These are phyloP conservation scores for Striga asiatica DNA, from an alignment of 257 asterid species.

Conservation along the genomic window DNA sequence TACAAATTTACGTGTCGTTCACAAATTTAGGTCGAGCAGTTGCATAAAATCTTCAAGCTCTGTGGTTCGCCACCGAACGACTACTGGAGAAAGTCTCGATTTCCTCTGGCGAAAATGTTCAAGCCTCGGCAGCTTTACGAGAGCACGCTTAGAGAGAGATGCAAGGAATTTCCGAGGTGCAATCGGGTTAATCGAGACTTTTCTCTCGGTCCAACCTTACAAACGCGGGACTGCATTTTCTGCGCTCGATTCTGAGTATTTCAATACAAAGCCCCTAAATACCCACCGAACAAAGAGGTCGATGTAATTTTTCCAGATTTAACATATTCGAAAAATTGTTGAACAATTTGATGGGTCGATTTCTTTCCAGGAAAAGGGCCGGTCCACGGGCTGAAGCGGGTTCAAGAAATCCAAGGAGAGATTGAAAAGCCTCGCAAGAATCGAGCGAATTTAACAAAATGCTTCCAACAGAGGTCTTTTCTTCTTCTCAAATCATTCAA, in stretches of 20 bases:
- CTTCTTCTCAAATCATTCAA: constrained; percentile 20
- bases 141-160: constrained; percentile 63
- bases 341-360: too few species aligned
- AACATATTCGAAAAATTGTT: too few species aligned
- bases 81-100: constrained; percentile 61
- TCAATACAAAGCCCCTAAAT: constrained; percentile 63
- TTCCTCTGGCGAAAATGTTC: constrained; percentile 77
- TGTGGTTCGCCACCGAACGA: constrained; percentile 83
- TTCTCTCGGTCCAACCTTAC: constrained; percentile 65
- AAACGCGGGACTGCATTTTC: constrained; percentile 68
- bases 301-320: too few species aligned
- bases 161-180: constrained; percentile 76
- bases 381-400: constrained; percentile 27
- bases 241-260: constrained; percentile 75
- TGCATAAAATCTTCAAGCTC: constrained; percentile 83
- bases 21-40: constrained; percentile 96
- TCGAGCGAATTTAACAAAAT: constrained; percentile 36
- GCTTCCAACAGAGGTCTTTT: constrained; percentile 40
- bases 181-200: constrained; percentile 47
- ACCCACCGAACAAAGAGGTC: constrained; percentile 91
- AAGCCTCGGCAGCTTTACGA: constrained; percentile 83
- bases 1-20: neutral
- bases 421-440: constrained; percentile 45
- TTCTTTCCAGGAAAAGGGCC: constrained; percentile 48
- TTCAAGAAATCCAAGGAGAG: constrained; percentile 45